Evolutionary conservation across 2,329 filamentous ascomycete genomes (phyloP), one percentile per base, ranked within the genome.

Genomic region (Cladosporium colombiae): DNA sequence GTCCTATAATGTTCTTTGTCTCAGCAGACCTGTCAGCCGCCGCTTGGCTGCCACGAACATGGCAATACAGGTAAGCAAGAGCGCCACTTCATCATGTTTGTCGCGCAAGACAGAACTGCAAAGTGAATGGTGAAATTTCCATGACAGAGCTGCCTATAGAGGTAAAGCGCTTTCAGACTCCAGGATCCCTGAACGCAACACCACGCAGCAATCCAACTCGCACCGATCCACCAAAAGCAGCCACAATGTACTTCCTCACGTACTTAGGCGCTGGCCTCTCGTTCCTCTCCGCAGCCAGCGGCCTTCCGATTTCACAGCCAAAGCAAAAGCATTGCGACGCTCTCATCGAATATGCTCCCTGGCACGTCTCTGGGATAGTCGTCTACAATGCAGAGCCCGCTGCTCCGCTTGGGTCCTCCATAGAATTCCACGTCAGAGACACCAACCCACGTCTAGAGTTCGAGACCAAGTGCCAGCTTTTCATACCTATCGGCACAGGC

Each of bases 71-170:
- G 35, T 21, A 46, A 29, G 25, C 35, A 16, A 16, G 14, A 35
- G 21, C 50, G 50, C 61, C 50, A 56, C 61, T 33, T 56, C 61
- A 46, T 46, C 61, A 63, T 46, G 61, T 63, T 63, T 63, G 50
- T 56, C 16, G 18, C 13, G 13, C 49, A 46, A 63, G 49, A 14
- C 61, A 46, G 40, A 33, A 16, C 8, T 35, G 27, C 29, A 31
- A 55, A 33, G 61, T 63, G 33, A 63, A 63, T 63, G 35, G 23
- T 46, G 56, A 59, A 21, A 10, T 46, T 27, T 37, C 14, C 23
- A 18, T 31, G 40, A 4, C 11, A 3, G 5, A n/a, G 14, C 13
- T 18, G 23, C 21, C 56, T 44, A 58, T 27, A 29, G n/a, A 59
- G 21, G 33, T 10, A 18, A 13, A 23, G n/a, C n/a, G 14, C 31